These are phyloP conservation scores for Hypoxylon lienhwacheense DNA, from an alignment of 495 filamentous ascomycete species.

Conservation along the genomic window DNA sequence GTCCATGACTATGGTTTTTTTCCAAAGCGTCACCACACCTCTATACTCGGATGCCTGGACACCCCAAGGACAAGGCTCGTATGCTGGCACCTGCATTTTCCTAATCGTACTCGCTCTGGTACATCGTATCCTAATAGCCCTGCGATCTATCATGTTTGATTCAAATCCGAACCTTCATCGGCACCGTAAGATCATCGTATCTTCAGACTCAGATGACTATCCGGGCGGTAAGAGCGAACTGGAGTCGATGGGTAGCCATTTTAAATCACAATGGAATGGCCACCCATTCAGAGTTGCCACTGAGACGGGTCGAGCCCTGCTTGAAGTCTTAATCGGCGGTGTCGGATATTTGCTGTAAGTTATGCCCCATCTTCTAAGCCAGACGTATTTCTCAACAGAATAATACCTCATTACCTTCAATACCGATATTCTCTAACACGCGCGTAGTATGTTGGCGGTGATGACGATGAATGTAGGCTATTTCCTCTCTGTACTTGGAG, in stretches of 20 bases:
- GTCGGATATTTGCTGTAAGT: constrained; percentile 79
- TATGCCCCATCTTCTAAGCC: neutral
- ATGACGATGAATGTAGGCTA: constrained; percentile 93
- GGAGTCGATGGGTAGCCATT: constrained; percentile 11
- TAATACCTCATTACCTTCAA: neutral
- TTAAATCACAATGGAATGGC: constrained; percentile 18
- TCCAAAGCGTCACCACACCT: constrained; percentile 58
- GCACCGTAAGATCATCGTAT: neutral
- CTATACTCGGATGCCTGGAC: constrained; percentile 69
- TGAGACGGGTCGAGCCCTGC: constrained; percentile 29
- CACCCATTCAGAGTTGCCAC: constrained; percentile 30
- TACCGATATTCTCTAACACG: neutral
- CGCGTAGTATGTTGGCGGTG: constrained; percentile 78
- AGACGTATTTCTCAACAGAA: neutral
- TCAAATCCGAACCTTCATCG: constrained; percentile 12
- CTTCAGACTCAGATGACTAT: constrained; percentile 27
- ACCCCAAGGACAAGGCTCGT: constrained; percentile 61
- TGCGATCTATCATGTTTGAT: constrained; percentile 32
- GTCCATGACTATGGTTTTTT: constrained; percentile 53
- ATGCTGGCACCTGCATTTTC: constrained; percentile 78
- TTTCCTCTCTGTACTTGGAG: constrained; percentile 75
- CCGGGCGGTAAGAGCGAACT: constrained; percentile 20
- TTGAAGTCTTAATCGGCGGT: constrained; percentile 64
- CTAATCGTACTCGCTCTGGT: constrained; percentile 67
- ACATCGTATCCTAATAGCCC: constrained; percentile 64